Base-by-base conservation (phyloP, 495 filamentous ascomycete genomes). In the Xylaria intraflava region DNA sequence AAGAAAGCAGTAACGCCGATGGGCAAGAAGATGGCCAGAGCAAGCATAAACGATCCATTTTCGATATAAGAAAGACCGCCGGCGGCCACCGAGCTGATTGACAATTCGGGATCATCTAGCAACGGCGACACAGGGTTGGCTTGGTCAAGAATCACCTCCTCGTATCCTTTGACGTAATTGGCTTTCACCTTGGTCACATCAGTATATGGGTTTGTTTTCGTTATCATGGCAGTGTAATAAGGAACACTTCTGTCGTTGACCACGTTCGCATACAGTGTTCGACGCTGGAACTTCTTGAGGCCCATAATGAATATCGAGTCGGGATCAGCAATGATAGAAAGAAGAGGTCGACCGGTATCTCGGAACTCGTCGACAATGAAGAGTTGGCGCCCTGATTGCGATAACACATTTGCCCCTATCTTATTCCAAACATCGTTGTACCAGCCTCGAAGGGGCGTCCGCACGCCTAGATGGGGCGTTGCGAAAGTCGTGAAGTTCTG, bases 401-500 rank as follows among this genome's bases (percentile, higher is more conserved):
- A 92, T 17, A 96, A 69, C 0, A 83, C 87, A 10, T 83, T 74
- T 6, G 89, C 81, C 35, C 89, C 92, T 12, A 97, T 54, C 2
- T 84, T 77, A 68, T 98, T 98, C 79, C 81, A 96, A 6, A 91
- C 62, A 44, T 83, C 70, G 52, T 81, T 83, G 41, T 75, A 69
- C 64, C 77, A 78, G 8, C 90, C 90, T 31, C 78, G 74, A 3
- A 85, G 69, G 0, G 92, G 90, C 9, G 85, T 83, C 39, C 88
- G 78, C 7, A 92, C 88, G 17, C 92, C 92, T 0, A 96, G 80
- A 70, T 96, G 91, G 17, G 93, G 92, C 14, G 84, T 83, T 22
- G 87, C 92, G 69, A 97, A 96, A 1, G 90, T 94, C 2, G 88
- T 88, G 65, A 96, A 96, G 70, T 96, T 96, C 81, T 84, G 51